Percentiles rank a stretch among this genome's conserved stretches.
Evolutionary conservation across 73 alveolate genomes (phyloP).

Genomic region (Paramecium tetraurelia): DNA sequence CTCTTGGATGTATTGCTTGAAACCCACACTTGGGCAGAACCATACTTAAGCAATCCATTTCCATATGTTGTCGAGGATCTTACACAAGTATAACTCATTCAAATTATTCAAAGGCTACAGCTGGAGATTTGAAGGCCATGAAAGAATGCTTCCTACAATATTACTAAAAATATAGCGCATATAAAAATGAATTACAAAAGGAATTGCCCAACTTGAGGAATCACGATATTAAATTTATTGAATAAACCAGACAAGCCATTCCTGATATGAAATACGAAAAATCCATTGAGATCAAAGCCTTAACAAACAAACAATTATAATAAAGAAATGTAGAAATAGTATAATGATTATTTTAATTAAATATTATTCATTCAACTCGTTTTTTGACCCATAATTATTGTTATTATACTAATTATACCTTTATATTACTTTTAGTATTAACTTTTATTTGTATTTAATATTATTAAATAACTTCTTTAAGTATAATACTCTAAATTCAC

Average conservation of each 20-base stretch:
- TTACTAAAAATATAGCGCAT: constrained; percentile 50
- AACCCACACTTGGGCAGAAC: constrained; percentile 88
- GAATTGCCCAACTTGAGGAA: constrained; percentile 52
- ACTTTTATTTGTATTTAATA: no score
- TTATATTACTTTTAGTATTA: no score
- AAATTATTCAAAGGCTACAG: background rate
- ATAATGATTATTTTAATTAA: background rate
- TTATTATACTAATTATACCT: background rate
- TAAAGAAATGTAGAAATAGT: constrained; percentile 2
- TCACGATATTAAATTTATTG: constrained; percentile 26
- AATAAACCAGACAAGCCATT: background rate
- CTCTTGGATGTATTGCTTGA: constrained; percentile 82
- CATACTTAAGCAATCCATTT: constrained; percentile 83
- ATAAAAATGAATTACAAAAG: constrained; percentile 41
- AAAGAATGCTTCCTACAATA: constrained; percentile 52
- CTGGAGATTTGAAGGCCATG: constrained; percentile 55
- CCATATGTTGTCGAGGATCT: constrained; percentile 78
- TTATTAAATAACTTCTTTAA: no score
- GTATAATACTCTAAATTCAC: no score
- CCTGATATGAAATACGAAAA: constrained; percentile 24
- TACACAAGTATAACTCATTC: constrained; percentile 53
- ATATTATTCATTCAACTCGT: background rate
- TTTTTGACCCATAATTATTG: background rate
- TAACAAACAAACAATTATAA: background rate
- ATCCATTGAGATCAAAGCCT: constrained; percentile 1